Conservation (phyloP, 495 filamentous ascomycete species). For the Penicillium coprophilum region DNA sequence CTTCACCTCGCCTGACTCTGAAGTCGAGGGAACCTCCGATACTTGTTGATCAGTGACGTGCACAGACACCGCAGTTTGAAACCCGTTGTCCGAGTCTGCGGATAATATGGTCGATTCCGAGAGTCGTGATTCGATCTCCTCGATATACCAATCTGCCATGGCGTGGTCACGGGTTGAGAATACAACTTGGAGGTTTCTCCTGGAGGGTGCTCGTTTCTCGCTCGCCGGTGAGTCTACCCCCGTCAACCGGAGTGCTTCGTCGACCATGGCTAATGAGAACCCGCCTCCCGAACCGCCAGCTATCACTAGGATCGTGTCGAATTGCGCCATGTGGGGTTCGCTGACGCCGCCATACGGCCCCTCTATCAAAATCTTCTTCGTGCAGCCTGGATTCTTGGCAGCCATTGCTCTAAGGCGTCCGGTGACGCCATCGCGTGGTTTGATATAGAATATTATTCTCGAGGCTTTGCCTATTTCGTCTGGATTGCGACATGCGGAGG, state of each 20-base stretch:
- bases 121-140: slow-evolving; percentile 30
- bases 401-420: slow-evolving; percentile 38
- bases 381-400: slow-evolving; percentile 24
- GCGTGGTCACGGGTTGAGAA: slow-evolving; percentile 29
- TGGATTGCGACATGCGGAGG: slow-evolving; percentile 34
- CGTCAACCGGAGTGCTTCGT: slow-evolving; percentile 28
- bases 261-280: slow-evolving; percentile 42
- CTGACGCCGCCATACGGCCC: slow-evolving; percentile 53
- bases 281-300: slow-evolving; percentile 57
- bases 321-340: slow-evolving; percentile 21
- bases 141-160: slow-evolving; percentile 31
- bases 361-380: slow-evolving; percentile 43
- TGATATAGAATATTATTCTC: slow-evolving; percentile 46
- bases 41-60: slow-evolving; percentile 25
- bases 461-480: slow-evolving; percentile 24
- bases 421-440: slow-evolving; percentile 43
- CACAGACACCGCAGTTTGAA: slow-evolving; percentile 36
- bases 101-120: slow-evolving; percentile 19
- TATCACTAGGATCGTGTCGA: slow-evolving; percentile 46
- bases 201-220: slow-evolving; percentile 7
- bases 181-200: slow-evolving; percentile 29
- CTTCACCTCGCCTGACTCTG: slow-evolving; percentile 16
- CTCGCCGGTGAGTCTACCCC: background rate
- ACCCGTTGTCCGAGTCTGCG: slow-evolving; percentile 19
- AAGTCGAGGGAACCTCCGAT: slow-evolving; percentile 11